Base-by-base conservation (phyloP, 345 rosid genomes). In the Eucalyptus polyanthemos region DNA sequence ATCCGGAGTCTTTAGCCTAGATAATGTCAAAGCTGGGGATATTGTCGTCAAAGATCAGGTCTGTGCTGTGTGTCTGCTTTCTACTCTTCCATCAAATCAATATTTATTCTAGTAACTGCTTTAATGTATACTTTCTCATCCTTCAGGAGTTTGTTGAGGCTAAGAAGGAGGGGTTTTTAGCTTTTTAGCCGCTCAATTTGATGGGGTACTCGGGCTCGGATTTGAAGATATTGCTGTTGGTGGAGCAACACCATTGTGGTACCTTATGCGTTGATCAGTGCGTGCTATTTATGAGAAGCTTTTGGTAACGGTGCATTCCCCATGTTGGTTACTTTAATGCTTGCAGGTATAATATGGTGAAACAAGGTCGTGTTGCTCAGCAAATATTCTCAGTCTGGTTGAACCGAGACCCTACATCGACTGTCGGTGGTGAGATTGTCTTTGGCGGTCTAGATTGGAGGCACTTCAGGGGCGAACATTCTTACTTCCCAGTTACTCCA, bases 381-480 rank as follows among this genome's bases (percentile, higher is more conserved):
- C 34, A 91, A 34, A 40, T 94, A 49, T 94, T 95, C 92, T 94
- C 97, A 14, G 47, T 94, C 44, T 95, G 97, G 95, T 90, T 95
- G 88, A 95, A 93, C 89, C 92, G 87, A 58, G 92, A 95, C 88
- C 91, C 93, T 50, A 40, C 90, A 19, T 87, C 94, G 15, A 89
- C 86, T 14, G 14, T 90, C 4, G 95, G 97, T 29, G 96, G 96
- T 81, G 94, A 94, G 90, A 92, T 95, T 76, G 93, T 95, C 80
- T 93, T 94, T 89, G 97, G 97, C 89, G 96, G 97, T 76, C 89
- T 95, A 72, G 95, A 95, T 86, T 93, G 94, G 93, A 93, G 91
- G 92, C 96, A 93, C 89, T 95, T 93, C 90, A 92, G 86, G 87
- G 97, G 95, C 54, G 95, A 92, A 4, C 97, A 95, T 87, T 88